Base-by-base conservation (phyloP, 768 basidiomycete species). In the Clathrus columnatus region DNA sequence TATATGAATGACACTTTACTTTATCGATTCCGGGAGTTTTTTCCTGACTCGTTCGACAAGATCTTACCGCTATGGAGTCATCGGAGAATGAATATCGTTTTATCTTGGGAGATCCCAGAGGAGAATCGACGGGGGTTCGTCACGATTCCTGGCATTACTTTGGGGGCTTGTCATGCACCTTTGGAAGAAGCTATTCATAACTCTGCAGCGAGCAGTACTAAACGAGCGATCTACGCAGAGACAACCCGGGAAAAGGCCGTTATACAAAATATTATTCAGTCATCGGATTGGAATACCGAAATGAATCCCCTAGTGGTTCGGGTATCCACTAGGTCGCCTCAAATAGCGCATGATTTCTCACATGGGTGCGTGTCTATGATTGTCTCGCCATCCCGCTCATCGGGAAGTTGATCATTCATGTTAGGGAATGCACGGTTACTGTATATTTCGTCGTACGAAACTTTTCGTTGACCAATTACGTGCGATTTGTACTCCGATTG, bases 221-320 rank as follows among this genome's bases (percentile, higher is more conserved):
- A 83, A 57, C 78, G 91, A 45, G 90, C 81, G 59, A 91, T 96
- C 79, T 97, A 91, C 64, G 91, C 90, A 20, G 91, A 97, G 72
- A 95, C 92, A 4, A 80, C 79, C 58, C 75, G 85, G 48, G 83
- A 92, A 68, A 82, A 81, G 63, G 66, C 68, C 60, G 81, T 82
- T 50, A 70, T 94, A 28, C 63, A 94, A 50, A 73, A 81, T 49
- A 80, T 83, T 7, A 76, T 96, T 42, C 73, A 80, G 30, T 68
- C 73, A 4, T 84, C 84, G 57, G 82, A 85, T 65, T 85, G 92
- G 81, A 91, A 91, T 59, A 63, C 68, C 14, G 89, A 93, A 68
- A 85, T 81, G 74, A 80, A 92, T 63, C 91, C 92, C 6, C 56
- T 87, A 2, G 73, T 77, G 6, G 71, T 87, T 29, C 57, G 62